Evolutionary conservation across 345 rosid species (phyloP).

Genomic region (Linum usitatissimum): DNA sequence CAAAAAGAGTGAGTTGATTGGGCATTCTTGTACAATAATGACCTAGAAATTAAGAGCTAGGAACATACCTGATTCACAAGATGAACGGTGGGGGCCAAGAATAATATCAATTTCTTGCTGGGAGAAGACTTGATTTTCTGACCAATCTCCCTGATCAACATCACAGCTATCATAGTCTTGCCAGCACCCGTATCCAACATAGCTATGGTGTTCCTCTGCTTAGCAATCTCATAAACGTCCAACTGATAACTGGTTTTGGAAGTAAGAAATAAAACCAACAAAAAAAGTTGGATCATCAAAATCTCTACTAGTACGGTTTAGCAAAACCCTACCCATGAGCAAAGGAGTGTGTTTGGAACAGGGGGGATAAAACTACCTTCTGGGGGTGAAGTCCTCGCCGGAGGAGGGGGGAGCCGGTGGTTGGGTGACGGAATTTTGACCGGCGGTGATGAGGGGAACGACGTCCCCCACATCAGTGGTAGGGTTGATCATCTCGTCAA

Average conservation of each 20-base stretch:
- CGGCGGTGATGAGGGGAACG: slow-evolving; percentile 5
- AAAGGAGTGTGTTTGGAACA: neutral
- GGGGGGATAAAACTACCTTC: slow-evolving; percentile 26
- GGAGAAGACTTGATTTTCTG: slow-evolving; percentile 25
- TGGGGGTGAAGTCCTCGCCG: slow-evolving; percentile 21
- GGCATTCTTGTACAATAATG: neutral
- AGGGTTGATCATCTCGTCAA: slow-evolving; percentile 24
- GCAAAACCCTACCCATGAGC: slow-evolving; percentile 5
- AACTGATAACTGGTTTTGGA: slow-evolving; percentile 39
- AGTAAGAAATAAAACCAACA: slow-evolving; percentile 1
- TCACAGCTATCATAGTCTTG: slow-evolving; percentile 53
- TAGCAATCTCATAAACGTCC: slow-evolving; percentile 55
- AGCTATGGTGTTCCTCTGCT: slow-evolving; percentile 61
- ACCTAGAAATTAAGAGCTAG: neutral
- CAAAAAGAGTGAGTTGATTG: neutral
- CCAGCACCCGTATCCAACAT: slow-evolving; percentile 61
- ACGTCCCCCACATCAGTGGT: slow-evolving; percentile 6
- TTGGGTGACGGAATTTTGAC: neutral
- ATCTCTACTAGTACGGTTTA: neutral
- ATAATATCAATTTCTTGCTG: slow-evolving; percentile 41
- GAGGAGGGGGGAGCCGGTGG: slow-evolving; percentile 1
- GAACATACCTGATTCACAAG: slow-evolving; percentile 60
- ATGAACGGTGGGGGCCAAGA: slow-evolving; percentile 74
- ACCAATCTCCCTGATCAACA: slow-evolving; percentile 44
- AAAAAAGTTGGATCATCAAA: neutral